Evolutionary conservation across 176 grass and related monocot species (phyloP).

Genomic region (Dactylis glomerata): DNA sequence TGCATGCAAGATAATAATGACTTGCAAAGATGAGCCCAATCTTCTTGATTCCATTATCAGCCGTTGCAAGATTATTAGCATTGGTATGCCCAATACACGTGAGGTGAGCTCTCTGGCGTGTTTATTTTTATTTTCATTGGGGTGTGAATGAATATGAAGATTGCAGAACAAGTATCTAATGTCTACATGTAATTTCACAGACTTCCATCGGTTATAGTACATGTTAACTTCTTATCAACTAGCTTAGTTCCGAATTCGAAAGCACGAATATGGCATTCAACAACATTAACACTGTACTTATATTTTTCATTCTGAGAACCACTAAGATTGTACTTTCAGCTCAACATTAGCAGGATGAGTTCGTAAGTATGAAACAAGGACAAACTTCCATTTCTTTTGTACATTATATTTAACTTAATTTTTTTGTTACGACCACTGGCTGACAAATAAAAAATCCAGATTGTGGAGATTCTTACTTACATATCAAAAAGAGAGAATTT

Average conservation of each 20-base stretch:
- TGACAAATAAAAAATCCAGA: conserved; percentile 34
- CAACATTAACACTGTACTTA: neutral
- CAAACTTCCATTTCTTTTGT: conserved; percentile 1
- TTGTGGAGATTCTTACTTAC: conserved; percentile 55
- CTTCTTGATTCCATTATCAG: conserved; percentile 58
- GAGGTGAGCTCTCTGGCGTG: conserved; percentile 37
- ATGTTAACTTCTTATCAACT: neutral
- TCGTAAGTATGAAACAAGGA: neutral
- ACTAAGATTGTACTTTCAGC: neutral
- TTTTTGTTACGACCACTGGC: neutral
- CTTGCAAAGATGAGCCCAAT: conserved; percentile 62
- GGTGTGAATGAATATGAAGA: neutral
- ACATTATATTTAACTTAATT: neutral
- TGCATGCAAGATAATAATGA: conserved; percentile 67
- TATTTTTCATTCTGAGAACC: neutral
- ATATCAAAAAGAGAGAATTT: conserved; percentile 57
- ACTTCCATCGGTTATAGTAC: neutral
- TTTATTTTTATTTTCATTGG: neutral
- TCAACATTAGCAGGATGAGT: neutral
- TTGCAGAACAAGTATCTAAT: neutral
- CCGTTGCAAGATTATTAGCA: conserved; percentile 54
- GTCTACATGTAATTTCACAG: neutral
- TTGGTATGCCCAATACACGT: conserved; percentile 37
- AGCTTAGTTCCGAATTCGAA: neutral
- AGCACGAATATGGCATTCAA: neutral